A percentile compares a stretch with the other conserved stretches of the same genome.
Conservation (phyloP, 352 stramenopile genomes). For the Globisporangium yorkense region DNA sequence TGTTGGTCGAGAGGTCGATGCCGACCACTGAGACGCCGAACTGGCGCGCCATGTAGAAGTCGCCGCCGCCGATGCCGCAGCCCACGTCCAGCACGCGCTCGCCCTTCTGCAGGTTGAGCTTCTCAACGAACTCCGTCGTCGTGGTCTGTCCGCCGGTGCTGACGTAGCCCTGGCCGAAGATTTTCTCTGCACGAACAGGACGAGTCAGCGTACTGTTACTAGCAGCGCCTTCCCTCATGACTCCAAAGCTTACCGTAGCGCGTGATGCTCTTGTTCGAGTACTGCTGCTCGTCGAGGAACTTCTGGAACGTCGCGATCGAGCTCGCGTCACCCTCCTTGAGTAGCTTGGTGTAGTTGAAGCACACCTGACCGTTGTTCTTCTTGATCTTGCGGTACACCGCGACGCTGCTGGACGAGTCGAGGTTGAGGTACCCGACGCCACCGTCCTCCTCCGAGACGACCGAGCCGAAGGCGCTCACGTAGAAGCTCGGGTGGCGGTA, state of each 20-base stretch:
- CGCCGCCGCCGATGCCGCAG: constrained; percentile 87
- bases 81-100: constrained; percentile 86
- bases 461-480: constrained; percentile 41
- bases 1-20: constrained; percentile 73
- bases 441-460: constrained; percentile 35
- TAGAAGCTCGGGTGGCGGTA: constrained; percentile 72
- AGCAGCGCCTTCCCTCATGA: too few species aligned
- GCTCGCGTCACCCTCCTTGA: constrained; percentile 32
- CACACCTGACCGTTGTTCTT: constrained; percentile 81
- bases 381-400: constrained; percentile 69
- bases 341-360: constrained; percentile 58
- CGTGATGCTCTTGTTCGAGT: constrained; percentile 62
- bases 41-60: constrained; percentile 88
- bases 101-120: constrained; percentile 48
- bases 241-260: constrained; percentile 26
- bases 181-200: constrained; percentile 34
- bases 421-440: constrained; percentile 49
- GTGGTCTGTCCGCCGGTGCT: constrained; percentile 57
- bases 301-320: constrained; percentile 55
- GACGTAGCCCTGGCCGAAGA: constrained; percentile 71
- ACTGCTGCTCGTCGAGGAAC: constrained; percentile 68
- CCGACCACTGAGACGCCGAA: constrained; percentile 75
- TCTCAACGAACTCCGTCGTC: constrained; percentile 66
- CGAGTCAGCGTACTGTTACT: too few species aligned
- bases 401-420: constrained; percentile 59